Evolutionary conservation across 495 filamentous ascomycete species (phyloP), one percentile per base, ranked within the genome.

Genomic region (Zalerion maritima): DNA sequence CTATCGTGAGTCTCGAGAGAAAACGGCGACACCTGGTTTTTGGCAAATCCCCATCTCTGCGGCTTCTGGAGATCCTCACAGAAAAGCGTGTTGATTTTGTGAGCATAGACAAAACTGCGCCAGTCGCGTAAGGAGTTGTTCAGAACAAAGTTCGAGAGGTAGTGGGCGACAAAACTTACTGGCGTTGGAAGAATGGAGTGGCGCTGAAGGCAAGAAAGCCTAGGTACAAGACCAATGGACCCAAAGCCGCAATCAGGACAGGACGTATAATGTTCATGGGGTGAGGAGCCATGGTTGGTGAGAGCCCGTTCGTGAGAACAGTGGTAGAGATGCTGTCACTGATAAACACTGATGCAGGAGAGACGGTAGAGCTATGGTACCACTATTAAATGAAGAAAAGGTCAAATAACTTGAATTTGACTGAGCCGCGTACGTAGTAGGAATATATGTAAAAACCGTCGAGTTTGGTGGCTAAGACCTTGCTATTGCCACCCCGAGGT

Each of bases 11-110:
- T 70, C 10, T 45, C 49, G 32, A 84, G 63, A 1, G 55, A 54
- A 44, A 84, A 81, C 0, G 76, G 69, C 1, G 70, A 75, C 14
- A 77, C 66, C 51, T 84, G 77, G 43, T 75, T 77, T 28, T 65
- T 81, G 24, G 80, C 60, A 45, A 89, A 93, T 0, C 84, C 84
- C 59, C 83, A 91, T 21, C 69, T 55, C 41, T 89, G 78, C 0
- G 81, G 75, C 17, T 69, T 54, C 36, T 83, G 73, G 20, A 80
- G 30, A 45, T 89, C 64, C 29, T 76, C 57, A 69, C 73, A 83
- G 40, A 67, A 66, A 8, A 65, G 48, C 0, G 76, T 73, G 37
- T 83, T 70, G 33, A 87, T 31, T 23, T 73, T 74, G 46, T 91
- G 74, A 9, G 71, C 73, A 51, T 91, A 94, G 10, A 94, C 49